Percentiles rank a stretch among this genome's conserved stretches.
These are phyloP conservation scores for Dentipellis sp. DNA, from an alignment of 768 basidiomycete genomes.

Conservation along the genomic window DNA sequence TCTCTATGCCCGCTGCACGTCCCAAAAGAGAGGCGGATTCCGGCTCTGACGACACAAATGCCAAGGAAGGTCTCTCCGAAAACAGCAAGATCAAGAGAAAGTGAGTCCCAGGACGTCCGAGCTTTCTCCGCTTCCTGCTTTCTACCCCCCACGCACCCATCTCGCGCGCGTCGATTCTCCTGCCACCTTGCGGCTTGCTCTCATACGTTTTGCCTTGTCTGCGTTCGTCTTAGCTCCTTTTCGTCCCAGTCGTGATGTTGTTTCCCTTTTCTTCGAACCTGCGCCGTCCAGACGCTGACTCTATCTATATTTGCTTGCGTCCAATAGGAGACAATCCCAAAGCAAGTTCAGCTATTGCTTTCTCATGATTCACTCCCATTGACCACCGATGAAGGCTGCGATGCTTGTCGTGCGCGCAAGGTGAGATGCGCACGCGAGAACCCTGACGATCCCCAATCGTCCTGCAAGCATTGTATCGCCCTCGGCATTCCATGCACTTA, in stretches of 20 bases:
- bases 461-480: conserved; percentile 82
- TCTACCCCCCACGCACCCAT: conserved; percentile 29
- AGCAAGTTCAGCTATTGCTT: conserved; percentile 37
- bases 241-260: conserved; percentile 21
- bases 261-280: conserved; percentile 22
- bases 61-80: conserved; percentile 50
- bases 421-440: conserved; percentile 79
- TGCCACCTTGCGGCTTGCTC: conserved; percentile 16
- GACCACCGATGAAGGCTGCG: conserved; percentile 49
- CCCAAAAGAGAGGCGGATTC: conserved; percentile 58
- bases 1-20: conserved; percentile 54
- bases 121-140: conserved; percentile 46
- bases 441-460: conserved; percentile 63
- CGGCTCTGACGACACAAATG: conserved; percentile 52
- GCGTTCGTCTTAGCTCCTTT: background rate
- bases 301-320: conserved; percentile 19
- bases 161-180: conserved; percentile 21
- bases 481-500: conserved; percentile 83
- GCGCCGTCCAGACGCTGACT: conserved; percentile 21
- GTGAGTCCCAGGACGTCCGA: conserved; percentile 50
- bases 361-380: conserved; percentile 17
- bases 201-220: conserved; percentile 2
- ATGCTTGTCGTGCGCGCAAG: conserved; percentile 81
- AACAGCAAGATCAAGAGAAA: conserved; percentile 74
- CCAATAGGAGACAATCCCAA: conserved; percentile 72